Percentiles rank a stretch among this genome's conserved stretches.
These are phyloP conservation scores for Tolypocladium capitatum DNA, from an alignment of 2,329 filamentous ascomycete genomes.

Conservation along the genomic window DNA sequence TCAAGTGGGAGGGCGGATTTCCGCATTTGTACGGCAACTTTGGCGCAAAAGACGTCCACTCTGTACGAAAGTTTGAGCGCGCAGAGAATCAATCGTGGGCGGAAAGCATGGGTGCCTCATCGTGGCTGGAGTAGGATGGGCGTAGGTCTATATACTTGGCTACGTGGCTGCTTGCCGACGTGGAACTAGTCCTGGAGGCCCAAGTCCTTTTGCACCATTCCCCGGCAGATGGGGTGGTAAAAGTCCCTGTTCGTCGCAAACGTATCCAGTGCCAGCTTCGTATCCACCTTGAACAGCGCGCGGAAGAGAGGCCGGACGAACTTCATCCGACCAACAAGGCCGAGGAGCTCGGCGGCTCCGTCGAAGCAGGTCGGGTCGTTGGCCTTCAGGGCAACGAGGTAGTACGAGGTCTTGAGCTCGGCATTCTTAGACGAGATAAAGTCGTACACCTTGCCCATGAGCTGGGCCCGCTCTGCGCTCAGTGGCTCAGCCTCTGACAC, in stretches of 20 bases:
- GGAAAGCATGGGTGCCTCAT: constrained; percentile 21
- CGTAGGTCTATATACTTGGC: background rate
- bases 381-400: constrained; percentile 64
- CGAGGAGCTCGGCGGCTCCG: constrained; percentile 61
- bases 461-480: constrained; percentile 48
- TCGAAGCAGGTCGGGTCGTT: constrained; percentile 56
- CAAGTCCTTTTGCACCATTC: constrained; percentile 78
- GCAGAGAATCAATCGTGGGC: constrained; percentile 32
- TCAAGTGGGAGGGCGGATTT: constrained; percentile 45
- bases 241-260: constrained; percentile 83
- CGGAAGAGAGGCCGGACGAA: constrained; percentile 81
- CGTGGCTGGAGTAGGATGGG: background rate
- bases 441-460: constrained; percentile 63
- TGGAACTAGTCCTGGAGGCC: constrained; percentile 18
- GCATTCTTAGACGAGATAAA: constrained; percentile 68
- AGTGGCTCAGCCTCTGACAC: constrained; percentile 55
- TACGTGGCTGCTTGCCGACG: background rate
- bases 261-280: constrained; percentile 61
- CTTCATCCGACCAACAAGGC: constrained; percentile 87
- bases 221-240: constrained; percentile 86
- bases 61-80: constrained; percentile 31
- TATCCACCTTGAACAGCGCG: constrained; percentile 60
- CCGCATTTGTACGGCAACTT: constrained; percentile 48
- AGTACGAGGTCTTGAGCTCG: constrained; percentile 72
- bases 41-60: constrained; percentile 36